These are phyloP conservation scores for Akanthomyces lecanii DNA, from an alignment of 2,329 filamentous ascomycete species.

Conservation along the genomic window DNA sequence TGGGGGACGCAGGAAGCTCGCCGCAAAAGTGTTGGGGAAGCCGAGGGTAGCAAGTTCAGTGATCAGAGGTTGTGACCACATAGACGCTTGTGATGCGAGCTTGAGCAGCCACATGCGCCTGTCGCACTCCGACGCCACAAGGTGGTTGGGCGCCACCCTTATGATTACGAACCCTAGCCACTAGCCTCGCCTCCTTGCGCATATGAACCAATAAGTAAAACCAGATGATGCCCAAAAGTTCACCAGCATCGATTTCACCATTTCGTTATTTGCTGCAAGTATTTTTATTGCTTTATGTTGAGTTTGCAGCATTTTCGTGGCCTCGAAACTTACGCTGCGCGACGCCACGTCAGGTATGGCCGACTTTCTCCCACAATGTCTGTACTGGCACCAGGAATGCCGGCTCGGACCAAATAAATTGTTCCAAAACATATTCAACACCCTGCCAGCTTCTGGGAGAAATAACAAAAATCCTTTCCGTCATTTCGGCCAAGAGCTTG, in stretches of 20 bases:
- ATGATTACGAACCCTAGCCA: neutral
- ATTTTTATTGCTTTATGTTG: neutral
- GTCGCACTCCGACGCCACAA: conserved; percentile 4
- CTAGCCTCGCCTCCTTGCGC: neutral
- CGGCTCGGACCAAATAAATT: conserved; percentile 38
- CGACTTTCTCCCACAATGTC: conserved; percentile 26
- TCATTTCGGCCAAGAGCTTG: conserved; percentile 23
- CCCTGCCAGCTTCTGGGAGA: conserved; percentile 24
- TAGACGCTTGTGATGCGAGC: conserved; percentile 13
- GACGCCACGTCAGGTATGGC: no score
- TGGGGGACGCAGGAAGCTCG: neutral
- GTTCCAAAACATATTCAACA: conserved; percentile 28
- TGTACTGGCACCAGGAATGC: conserved; percentile 30
- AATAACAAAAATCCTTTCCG: conserved; percentile 13
- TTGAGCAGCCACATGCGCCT: conserved; percentile 10
- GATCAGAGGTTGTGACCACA: conserved; percentile 16
- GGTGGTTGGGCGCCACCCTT: conserved; percentile 6
- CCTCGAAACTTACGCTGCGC: neutral
- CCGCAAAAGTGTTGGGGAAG: neutral
- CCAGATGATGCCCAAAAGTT: no score
- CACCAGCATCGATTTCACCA: neutral
- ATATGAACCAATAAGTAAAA: no score
- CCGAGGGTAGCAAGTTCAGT: conserved; percentile 7
- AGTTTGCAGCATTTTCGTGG: neutral
- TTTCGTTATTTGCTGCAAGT: neutral